Conservation (phyloP, 441 rosid species). For the Erodium chrysanthum region DNA sequence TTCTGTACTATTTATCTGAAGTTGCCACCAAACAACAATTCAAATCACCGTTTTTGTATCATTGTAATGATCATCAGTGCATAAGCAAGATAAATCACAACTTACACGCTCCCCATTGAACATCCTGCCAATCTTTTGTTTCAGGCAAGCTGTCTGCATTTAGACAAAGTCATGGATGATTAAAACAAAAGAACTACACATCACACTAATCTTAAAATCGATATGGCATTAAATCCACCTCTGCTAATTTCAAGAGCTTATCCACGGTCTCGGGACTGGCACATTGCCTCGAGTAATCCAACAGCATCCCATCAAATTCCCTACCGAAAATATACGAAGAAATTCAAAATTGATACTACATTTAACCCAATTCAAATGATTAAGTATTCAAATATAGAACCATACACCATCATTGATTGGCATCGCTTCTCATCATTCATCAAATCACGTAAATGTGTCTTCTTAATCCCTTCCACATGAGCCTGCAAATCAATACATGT, state of each 20-base stretch:
- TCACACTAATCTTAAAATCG: slow-evolving; percentile 4
- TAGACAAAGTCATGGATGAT: slow-evolving; percentile 1
- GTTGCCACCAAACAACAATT: slow-evolving; percentile 16
- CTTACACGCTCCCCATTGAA: slow-evolving; percentile 76
- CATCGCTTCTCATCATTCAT: slow-evolving; percentile 60
- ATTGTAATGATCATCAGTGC: neutral
- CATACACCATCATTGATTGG: slow-evolving; percentile 69
- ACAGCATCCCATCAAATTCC: slow-evolving; percentile 58
- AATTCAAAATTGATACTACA: neutral
- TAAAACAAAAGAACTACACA: neutral
- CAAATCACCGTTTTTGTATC: neutral
- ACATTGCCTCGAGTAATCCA: slow-evolving; percentile 74
- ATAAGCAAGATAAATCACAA: slow-evolving; percentile 4
- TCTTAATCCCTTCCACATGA: slow-evolving; percentile 62
- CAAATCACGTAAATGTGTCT: slow-evolving; percentile 71
- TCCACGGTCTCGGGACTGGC: slow-evolving; percentile 56
- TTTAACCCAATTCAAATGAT: neutral
- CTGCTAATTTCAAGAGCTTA: slow-evolving; percentile 61
- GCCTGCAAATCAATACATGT: slow-evolving; percentile 25
- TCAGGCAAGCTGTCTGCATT: slow-evolving; percentile 57
- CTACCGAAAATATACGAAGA: slow-evolving; percentile 25
- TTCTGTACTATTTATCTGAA: slow-evolving; percentile 83
- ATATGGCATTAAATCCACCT: slow-evolving; percentile 36
- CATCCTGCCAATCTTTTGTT: slow-evolving; percentile 63
- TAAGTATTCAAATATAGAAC: neutral